These are phyloP conservation scores for Globisporangium viniferum DNA, from an alignment of 352 stramenopile species.

Conservation along the genomic window DNA sequence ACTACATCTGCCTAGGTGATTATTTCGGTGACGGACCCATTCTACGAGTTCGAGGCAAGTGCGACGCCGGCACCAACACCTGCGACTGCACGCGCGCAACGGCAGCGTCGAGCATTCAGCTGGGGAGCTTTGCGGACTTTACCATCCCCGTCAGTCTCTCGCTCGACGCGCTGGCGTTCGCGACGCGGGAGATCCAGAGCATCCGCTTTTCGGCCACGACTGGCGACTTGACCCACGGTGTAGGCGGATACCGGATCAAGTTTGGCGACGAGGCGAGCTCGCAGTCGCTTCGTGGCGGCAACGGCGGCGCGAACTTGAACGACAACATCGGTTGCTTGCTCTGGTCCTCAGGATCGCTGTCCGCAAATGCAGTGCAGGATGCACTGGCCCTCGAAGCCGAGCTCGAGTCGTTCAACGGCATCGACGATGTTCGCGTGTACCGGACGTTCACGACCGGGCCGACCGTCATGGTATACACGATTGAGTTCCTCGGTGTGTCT, in stretches of 20 bases:
- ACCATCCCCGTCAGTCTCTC: slow-evolving; percentile 42
- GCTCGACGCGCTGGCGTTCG: slow-evolving; percentile 31
- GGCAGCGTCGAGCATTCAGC: slow-evolving; percentile 31
- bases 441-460: slow-evolving; percentile 39
- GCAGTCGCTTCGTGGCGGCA: slow-evolving; percentile 68
- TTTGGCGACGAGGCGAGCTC: slow-evolving; percentile 90
- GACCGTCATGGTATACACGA: slow-evolving; percentile 81
- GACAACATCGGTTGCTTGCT: slow-evolving; percentile 75
- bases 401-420: slow-evolving; percentile 53
- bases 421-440: slow-evolving; percentile 75
- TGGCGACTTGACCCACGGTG: slow-evolving; percentile 37
- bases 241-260: slow-evolving; percentile 86
- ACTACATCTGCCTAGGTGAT: slow-evolving; percentile 65
- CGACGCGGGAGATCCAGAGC: slow-evolving; percentile 70
- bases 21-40: slow-evolving; percentile 31
- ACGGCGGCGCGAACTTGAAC: slow-evolving; percentile 65
- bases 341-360: slow-evolving; percentile 59
- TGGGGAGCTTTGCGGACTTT: slow-evolving; percentile 43
- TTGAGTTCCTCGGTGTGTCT: slow-evolving; percentile 91
- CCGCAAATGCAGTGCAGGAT: slow-evolving; percentile 37
- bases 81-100: slow-evolving; percentile 41
- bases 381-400: slow-evolving; percentile 57
- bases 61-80: slow-evolving; percentile 17
- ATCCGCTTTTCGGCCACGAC: slow-evolving; percentile 40
- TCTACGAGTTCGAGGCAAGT: slow-evolving; percentile 72